A percentile compares a stretch with the other conserved stretches of the same genome.
phyloP scores from a whole-genome alignment of 768 basidiomycete genomes.

The Cubamyces lactineus region DNA sequence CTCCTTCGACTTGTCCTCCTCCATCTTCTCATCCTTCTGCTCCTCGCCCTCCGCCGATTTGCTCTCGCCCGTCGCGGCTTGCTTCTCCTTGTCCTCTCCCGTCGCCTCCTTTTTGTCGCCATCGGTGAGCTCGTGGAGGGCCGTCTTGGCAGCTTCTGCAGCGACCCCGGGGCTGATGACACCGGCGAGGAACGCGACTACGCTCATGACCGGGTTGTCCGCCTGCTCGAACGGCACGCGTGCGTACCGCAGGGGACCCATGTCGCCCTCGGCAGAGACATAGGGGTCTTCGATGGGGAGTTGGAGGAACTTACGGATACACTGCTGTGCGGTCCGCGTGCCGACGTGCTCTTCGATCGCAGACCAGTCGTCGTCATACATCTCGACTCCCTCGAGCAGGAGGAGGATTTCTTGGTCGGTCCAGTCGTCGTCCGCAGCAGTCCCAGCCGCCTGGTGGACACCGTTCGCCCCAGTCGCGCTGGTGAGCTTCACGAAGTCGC shows the following conservation, averaged over 20 bases:
- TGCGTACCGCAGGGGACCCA: slow-evolving; percentile 75
- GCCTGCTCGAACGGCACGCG: slow-evolving; percentile 90
- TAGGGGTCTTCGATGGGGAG: slow-evolving; percentile 97
- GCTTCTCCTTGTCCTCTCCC: slow-evolving; percentile 37
- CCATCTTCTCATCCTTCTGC: slow-evolving; percentile 44
- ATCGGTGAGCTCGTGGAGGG: slow-evolving; percentile 78
- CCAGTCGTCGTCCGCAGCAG: slow-evolving; percentile 72
- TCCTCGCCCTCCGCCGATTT: slow-evolving; percentile 43
- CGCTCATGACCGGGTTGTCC: slow-evolving; percentile 98
- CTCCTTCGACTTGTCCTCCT: slow-evolving; percentile 41
- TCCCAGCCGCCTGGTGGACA: slow-evolving; percentile 41
- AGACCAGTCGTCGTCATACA: slow-evolving; percentile 98
- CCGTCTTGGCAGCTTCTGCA: slow-evolving; percentile 91
- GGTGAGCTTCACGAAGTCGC: slow-evolving; percentile 92
- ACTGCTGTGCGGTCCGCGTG: slow-evolving; percentile 90
- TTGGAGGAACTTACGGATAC: slow-evolving; percentile 93
- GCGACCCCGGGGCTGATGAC: slow-evolving; percentile 91
- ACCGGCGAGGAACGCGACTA: slow-evolving; percentile 94
- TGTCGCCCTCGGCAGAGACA: slow-evolving; percentile 72
- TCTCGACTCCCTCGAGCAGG: slow-evolving; percentile 95
- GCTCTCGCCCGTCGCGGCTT: slow-evolving; percentile 37
- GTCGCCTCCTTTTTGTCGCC: slow-evolving; percentile 44
- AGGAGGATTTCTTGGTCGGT: slow-evolving; percentile 86
- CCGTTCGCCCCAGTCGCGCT: slow-evolving; percentile 36
- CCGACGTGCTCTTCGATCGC: slow-evolving; percentile 92